A percentile compares a stretch with the other conserved stretches of the same genome.
Evolutionary conservation across 768 basidiomycete species (phyloP).

Genomic region (Hypsizygus marmoreus): DNA sequence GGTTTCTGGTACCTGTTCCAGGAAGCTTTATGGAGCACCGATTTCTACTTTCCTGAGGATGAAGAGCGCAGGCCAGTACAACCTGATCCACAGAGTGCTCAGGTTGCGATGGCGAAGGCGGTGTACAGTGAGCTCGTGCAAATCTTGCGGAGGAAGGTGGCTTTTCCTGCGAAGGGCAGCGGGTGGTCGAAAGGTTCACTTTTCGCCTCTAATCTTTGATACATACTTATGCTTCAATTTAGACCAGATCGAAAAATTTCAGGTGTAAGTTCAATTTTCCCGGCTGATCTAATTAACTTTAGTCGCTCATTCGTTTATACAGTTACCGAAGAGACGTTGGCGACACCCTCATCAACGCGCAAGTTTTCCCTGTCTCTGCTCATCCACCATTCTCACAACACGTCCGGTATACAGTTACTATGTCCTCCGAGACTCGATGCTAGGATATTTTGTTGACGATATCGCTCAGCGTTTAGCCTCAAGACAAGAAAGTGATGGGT

Average conservation of each 20-base stretch:
- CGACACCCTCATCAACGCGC: constrained; percentile 89
- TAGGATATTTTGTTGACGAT: constrained; percentile 67
- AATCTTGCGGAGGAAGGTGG: constrained; percentile 70
- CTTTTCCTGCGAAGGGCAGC: constrained; percentile 59
- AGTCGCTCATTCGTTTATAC: neutral
- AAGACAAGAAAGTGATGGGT: constrained; percentile 48
- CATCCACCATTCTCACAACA: neutral
- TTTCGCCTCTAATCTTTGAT: neutral
- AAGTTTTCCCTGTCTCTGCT: constrained; percentile 27
- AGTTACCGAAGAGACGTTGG: constrained; percentile 87
- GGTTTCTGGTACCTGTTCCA: constrained; percentile 92
- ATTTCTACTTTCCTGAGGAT: constrained; percentile 44
- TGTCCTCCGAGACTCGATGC: constrained; percentile 82
- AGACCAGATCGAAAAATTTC: constrained; percentile 83
- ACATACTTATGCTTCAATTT: constrained; percentile 10
- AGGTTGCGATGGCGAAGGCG: constrained; percentile 55
- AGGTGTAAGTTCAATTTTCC: constrained; percentile 53
- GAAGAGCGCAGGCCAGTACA: too few relatives aligned
- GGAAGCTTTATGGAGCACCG: constrained; percentile 78
- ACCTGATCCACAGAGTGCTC: neutral
- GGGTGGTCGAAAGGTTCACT: constrained; percentile 72
- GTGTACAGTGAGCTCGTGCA: constrained; percentile 81
- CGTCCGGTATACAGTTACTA: constrained; percentile 69
- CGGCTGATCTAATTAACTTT: neutral
- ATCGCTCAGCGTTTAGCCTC: constrained; percentile 55